phyloP scores from a whole-genome alignment of 768 basidiomycete genomes.

The Termitomyces heimii region DNA sequence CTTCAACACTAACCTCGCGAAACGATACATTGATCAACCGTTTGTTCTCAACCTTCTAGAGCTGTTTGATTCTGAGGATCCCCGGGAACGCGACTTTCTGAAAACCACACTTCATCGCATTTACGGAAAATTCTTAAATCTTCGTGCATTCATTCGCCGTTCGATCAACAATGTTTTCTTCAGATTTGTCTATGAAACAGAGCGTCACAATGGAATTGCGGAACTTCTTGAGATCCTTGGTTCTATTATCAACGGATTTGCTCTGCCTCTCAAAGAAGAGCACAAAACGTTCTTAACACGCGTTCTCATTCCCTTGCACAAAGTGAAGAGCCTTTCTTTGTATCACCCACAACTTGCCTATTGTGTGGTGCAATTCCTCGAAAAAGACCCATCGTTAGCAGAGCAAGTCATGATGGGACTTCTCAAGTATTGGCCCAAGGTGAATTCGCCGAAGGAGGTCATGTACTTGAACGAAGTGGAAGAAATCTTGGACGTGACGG shows the following conservation, averaged over 20 bases:
- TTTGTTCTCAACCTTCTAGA: constrained; percentile 97
- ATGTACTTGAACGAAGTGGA: constrained; percentile 99
- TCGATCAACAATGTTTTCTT: constrained; percentile 99
- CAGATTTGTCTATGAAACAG: constrained; percentile 97
- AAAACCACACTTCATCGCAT: constrained; percentile 99
- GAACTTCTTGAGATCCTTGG: constrained; percentile 97
- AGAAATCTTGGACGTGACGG: constrained; percentile 97
- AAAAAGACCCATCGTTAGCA: constrained; percentile 88
- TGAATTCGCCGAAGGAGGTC: constrained; percentile 98
- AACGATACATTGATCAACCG: constrained; percentile 93
- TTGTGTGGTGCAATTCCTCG: constrained; percentile 97
- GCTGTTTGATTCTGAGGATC: constrained; percentile 98
- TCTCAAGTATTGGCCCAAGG: constrained; percentile 98
- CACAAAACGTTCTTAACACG: constrained; percentile 97
- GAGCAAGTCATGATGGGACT: constrained; percentile 96
- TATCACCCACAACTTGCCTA: constrained; percentile 99
- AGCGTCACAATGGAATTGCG: constrained; percentile 98
- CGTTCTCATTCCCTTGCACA: constrained; percentile 92
- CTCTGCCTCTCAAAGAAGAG: constrained; percentile 95
- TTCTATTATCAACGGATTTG: constrained; percentile 99
- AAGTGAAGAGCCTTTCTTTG: constrained; percentile 94
- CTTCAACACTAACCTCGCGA: constrained; percentile 97
- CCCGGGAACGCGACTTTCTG: constrained; percentile 96
- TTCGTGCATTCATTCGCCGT: constrained; percentile 96
- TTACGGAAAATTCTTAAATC: constrained; percentile 98